Base-by-base conservation (phyloP, 129 eudicot genomes). In the Escallonia rubra region DNA sequence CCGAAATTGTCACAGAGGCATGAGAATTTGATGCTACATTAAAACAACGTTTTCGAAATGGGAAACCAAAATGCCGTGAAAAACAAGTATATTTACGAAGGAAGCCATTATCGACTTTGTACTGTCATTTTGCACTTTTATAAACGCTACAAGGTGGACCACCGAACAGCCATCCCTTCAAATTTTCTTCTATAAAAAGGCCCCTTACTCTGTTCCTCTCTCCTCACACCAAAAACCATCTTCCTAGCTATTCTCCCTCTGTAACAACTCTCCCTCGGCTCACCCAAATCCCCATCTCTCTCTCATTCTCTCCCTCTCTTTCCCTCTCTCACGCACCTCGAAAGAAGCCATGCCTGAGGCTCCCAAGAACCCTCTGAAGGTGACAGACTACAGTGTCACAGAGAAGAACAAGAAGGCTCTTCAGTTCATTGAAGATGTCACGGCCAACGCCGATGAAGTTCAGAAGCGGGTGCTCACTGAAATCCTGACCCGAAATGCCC, bases 381-480 rank as follows among this genome's bases (percentile, higher is more conserved):
- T 60, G 45, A 49, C n/a, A 8, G 53, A 83, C n/a, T 71, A 74
- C 57, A 76, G n/a, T 10, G 77, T 83, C 5, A 46, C 76, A 4
- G 78, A 85, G 64, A 85, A 75, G 61, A 85, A 85, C 89, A 77
- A 82, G 52, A 77, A 67, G 38, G 71, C 76, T 23, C 86, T 88
- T 59, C 74, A 85, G 11, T 88, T 79, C 74, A 88, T 88, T 39
- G 96, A 88, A 73, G 84, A 88, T 53, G 91, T 85, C 43, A 88
- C 96, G 10, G 42, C 77, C 2, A 88, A 82, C 71, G 71, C 91
- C 5, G 89, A 78, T 58, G 79, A 85, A 57, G 72, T 85, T 47
- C 96, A 88, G 41, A 68, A 78, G 50, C 63, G 57, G 15, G 86
- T 88, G 56, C 91, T 88, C 15, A 51, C 88, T 2, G 85, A 88